Evolutionary conservation across 1,284 basidiomycete genomes (phyloP).

Genomic region (Ustilago curta): DNA sequence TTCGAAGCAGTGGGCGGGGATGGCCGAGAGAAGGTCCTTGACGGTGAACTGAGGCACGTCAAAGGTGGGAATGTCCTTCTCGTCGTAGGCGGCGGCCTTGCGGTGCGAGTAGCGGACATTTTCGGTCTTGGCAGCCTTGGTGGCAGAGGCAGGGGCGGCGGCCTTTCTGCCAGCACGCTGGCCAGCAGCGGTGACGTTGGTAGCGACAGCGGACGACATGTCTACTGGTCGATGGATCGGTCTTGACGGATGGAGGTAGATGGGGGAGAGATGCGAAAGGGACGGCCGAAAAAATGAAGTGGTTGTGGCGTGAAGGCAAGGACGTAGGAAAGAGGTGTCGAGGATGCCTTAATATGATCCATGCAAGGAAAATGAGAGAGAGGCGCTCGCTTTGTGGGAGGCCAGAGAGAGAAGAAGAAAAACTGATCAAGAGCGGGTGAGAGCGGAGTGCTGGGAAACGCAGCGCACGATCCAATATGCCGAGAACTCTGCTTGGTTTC

Average conservation of each 20-base stretch:
- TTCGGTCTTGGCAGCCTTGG: constrained; percentile 42
- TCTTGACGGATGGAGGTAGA: neutral
- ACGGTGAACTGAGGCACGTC: constrained; percentile 83
- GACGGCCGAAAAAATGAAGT: neutral
- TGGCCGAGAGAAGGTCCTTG: constrained; percentile 86
- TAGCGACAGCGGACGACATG: constrained; percentile 54
- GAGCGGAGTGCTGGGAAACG: too few relatives aligned
- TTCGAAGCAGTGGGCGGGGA: constrained; percentile 92
- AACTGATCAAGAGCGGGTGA: neutral
- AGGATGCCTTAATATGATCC: constrained; percentile 15
- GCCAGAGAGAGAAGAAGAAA: neutral
- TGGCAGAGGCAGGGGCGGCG: constrained; percentile 27
- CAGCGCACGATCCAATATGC: constrained; percentile 6
- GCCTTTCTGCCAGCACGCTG: constrained; percentile 56
- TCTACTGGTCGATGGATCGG: constrained; percentile 9
- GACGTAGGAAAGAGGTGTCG: neutral
- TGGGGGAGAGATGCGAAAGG: neutral
- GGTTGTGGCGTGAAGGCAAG: constrained; percentile 21
- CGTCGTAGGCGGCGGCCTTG: constrained; percentile 58
- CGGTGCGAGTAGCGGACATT: constrained; percentile 59
- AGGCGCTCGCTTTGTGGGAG: neutral
- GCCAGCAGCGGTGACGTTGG: constrained; percentile 52
- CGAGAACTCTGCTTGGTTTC: too few relatives aligned
- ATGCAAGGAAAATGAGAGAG: neutral
- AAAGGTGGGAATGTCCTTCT: constrained; percentile 71